Percentiles rank a stretch among this genome's conserved stretches.
Conservation (phyloP, 2,329 filamentous ascomycete genomes). For the Trichoderma hamatum region DNA sequence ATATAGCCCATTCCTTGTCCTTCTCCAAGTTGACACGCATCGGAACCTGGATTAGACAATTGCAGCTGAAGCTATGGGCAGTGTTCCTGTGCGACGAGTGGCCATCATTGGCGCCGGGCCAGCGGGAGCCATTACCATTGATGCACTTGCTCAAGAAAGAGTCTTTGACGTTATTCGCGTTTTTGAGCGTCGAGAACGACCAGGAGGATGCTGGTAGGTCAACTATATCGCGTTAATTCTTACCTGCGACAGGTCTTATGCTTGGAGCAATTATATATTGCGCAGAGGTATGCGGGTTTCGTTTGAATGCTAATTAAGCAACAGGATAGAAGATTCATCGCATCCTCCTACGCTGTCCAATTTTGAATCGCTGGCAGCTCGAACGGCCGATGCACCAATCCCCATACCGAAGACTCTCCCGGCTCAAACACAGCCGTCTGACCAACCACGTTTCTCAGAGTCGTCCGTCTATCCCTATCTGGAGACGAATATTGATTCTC, state of each 20-base stretch:
- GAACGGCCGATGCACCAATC: conserved; percentile 54
- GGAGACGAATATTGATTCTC: conserved; percentile 65
- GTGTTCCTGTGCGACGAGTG: conserved; percentile 43
- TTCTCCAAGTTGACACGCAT: background rate
- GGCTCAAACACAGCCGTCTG: conserved; percentile 45
- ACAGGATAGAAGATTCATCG: conserved; percentile 47
- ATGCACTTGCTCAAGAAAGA: conserved; percentile 62
- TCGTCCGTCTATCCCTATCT: conserved; percentile 64
- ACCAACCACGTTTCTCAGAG: conserved; percentile 56
- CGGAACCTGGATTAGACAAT: background rate
- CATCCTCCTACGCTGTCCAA: conserved; percentile 48
- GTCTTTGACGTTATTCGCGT: conserved; percentile 61
- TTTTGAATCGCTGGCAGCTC: conserved; percentile 49
- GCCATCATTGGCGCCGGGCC: conserved; percentile 66
- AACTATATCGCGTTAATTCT: background rate
- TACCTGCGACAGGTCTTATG: background rate
- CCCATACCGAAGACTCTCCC: conserved; percentile 53
- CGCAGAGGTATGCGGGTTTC: background rate
- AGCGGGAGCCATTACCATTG: conserved; percentile 61
- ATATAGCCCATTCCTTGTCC: background rate
- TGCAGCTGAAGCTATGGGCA: conserved; percentile 20
- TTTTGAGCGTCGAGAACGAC: conserved; percentile 62
- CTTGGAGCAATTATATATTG: background rate
- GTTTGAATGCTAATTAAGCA: background rate
- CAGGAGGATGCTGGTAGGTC: conserved; percentile 64